These are phyloP conservation scores for Talaromyces sp. DNA, from an alignment of 2,329 filamentous ascomycete species.

Conservation along the genomic window DNA sequence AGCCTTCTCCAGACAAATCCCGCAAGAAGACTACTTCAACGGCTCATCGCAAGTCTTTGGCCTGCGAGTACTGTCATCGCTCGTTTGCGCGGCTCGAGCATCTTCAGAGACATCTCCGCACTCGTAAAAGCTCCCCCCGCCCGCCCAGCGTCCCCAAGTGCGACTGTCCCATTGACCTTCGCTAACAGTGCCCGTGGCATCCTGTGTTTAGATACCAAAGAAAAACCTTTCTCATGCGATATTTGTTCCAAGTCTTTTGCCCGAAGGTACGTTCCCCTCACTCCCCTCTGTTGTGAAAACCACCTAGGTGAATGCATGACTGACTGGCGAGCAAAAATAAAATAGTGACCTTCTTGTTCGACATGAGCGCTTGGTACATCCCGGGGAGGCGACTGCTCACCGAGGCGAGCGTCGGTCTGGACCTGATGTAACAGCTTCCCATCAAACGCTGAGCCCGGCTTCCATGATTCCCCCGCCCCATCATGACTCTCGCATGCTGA, in stretches of 20 bases:
- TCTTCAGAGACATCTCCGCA: constrained; percentile 51
- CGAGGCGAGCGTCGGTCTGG: constrained; percentile 35
- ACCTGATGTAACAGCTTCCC: constrained; percentile 20
- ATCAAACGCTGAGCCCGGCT: constrained; percentile 32
- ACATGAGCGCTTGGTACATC: constrained; percentile 49
- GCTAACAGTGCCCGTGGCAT: neutral
- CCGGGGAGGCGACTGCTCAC: constrained; percentile 39
- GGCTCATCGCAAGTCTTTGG: constrained; percentile 45
- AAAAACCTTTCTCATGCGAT: constrained; percentile 50
- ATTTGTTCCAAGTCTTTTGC: constrained; percentile 49
- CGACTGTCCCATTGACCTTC: neutral
- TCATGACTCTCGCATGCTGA: constrained; percentile 45
- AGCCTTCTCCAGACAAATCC: constrained; percentile 32
- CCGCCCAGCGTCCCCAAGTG: constrained; percentile 1
- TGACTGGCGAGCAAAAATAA: constrained; percentile 25
- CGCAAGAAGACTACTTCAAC: constrained; percentile 39
- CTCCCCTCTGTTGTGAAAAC: constrained; percentile 4
- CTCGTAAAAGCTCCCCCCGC: constrained; percentile 39
- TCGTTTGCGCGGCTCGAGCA: constrained; percentile 49
- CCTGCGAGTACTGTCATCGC: constrained; percentile 48
- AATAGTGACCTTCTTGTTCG: constrained; percentile 47
- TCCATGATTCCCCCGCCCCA: constrained; percentile 36
- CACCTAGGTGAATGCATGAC: neutral
- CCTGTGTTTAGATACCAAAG: constrained; percentile 43
- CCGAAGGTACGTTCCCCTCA: constrained; percentile 34